Conservation (phyloP, 331 rosid genomes). For the Pyracantha coccinea region DNA sequence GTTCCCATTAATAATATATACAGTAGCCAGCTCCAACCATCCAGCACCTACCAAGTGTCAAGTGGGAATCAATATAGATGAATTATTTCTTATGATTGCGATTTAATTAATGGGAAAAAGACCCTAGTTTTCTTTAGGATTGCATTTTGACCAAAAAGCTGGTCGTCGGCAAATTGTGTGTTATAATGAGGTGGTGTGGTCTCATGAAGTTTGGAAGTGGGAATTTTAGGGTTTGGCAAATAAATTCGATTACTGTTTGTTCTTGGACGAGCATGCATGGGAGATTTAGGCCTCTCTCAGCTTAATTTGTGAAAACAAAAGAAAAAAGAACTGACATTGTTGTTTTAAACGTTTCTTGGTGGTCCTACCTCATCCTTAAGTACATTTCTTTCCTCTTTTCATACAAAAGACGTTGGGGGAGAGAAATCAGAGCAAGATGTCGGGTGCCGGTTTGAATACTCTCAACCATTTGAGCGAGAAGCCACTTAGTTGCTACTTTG, state of each 20-base stretch:
- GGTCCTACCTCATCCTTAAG: neutral
- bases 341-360: constrained; percentile 4
- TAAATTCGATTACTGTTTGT: constrained; percentile 1
- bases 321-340: neutral
- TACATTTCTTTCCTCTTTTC: neutral
- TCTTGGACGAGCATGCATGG: neutral
- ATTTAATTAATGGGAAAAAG: neutral
- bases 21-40: neutral
- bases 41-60: constrained; percentile 1
- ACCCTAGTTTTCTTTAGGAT: neutral
- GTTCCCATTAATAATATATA: neutral
- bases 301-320: neutral
- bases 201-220: neutral
- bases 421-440: neutral
- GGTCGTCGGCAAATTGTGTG: neutral
- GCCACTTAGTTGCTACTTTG: neutral
- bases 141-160: neutral
- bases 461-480: neutral
- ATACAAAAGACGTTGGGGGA: neutral
- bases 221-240: neutral
- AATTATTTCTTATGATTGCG: neutral
- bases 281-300: neutral
- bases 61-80: neutral
- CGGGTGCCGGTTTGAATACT: neutral
- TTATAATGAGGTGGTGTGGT: neutral